Evolutionary conservation across 2,329 filamentous ascomycete genomes (phyloP), one percentile per base, ranked within the genome.

Genomic region (Juglanconis juglandina): DNA sequence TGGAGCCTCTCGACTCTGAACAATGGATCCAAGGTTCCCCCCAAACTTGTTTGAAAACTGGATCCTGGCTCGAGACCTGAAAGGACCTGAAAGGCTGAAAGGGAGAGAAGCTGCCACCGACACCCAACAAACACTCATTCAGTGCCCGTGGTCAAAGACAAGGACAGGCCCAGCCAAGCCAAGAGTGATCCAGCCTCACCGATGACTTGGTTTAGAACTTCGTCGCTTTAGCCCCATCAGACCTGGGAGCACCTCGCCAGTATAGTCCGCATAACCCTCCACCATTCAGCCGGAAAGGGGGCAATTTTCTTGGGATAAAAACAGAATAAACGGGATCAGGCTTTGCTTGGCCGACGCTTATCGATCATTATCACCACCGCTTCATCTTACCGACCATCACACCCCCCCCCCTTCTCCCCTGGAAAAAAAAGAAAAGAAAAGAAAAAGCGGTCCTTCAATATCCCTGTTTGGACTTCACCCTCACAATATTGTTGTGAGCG

Each of bases 121-220:
- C 37, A 17, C 13, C 51, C 4, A 7, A n/a, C 30, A 4, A n/a
- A 32, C 4, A 44, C 13, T 13, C 9, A 17, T 17, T 34, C n/a
- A n/a, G n/a, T 34, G 24, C 24, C 24, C 24, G 24, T 24, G 24
- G 24, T 24, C 24, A 24, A 24, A 24, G 24, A 24, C 24, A 24
- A 24, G 24, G 24, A 24, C 24, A 24, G 24, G 24, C 24, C 24
- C 24, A 24, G 24, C 24, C 24, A 24, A 24, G 30, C 30, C 58
- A 56, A 56, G 58, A 47, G 39, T 17, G 37, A 35, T 32, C 39
- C 52, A 46, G 41, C 48, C 37, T 24, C 33, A 47, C 30, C 39
- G 33, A 51, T 32, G n/a, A 48, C 53, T 33, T 49, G 58, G 58
- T 60, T 53, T 41, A 48, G 51, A 56, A 39, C 17, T 49, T 10